phyloP scores from a whole-genome alignment of 2,329 filamentous ascomycete species.

The Cladosporium velox region DNA sequence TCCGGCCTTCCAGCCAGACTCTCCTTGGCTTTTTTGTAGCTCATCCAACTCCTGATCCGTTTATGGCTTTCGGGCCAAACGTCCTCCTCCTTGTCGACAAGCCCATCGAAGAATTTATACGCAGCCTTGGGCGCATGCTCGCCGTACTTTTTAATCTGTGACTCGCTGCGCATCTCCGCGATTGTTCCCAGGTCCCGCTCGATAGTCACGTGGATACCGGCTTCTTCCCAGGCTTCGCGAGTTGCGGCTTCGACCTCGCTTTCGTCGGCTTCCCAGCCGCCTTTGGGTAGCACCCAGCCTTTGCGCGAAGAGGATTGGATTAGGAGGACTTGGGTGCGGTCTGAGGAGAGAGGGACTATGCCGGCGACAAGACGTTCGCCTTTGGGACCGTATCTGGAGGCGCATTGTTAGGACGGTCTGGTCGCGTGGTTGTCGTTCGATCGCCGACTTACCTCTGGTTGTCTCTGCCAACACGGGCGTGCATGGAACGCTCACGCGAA shows the following conservation, averaged over 20 bases:
- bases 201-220: conserved; percentile 83
- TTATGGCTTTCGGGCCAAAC: conserved; percentile 96
- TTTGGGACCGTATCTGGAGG: conserved; percentile 77
- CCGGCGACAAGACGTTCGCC: conserved; percentile 95
- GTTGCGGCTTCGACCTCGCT: conserved; percentile 79
- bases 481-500: conserved; percentile 47
- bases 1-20: conserved; percentile 78
- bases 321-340: conserved; percentile 85
- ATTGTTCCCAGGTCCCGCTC: conserved; percentile 85
- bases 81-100: conserved; percentile 79
- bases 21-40: conserved; percentile 76
- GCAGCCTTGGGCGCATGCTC: conserved; percentile 67
- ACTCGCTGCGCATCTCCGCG: conserved; percentile 67
- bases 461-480: conserved; percentile 73
- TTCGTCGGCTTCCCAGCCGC: conserved; percentile 96
- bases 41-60: conserved; percentile 86
- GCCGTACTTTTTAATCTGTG: conserved; percentile 38
- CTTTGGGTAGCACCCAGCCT: conserved; percentile 96
- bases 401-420: not conserved
- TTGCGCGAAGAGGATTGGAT: conserved; percentile 90
- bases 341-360: conserved; percentile 82
- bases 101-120: conserved; percentile 84
- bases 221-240: conserved; percentile 97
- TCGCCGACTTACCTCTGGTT: conserved; percentile 63
- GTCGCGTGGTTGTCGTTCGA: not conserved